phyloP scores from a whole-genome alignment of 163 green algal genomes.

The Scenedesmus sp. region DNA sequence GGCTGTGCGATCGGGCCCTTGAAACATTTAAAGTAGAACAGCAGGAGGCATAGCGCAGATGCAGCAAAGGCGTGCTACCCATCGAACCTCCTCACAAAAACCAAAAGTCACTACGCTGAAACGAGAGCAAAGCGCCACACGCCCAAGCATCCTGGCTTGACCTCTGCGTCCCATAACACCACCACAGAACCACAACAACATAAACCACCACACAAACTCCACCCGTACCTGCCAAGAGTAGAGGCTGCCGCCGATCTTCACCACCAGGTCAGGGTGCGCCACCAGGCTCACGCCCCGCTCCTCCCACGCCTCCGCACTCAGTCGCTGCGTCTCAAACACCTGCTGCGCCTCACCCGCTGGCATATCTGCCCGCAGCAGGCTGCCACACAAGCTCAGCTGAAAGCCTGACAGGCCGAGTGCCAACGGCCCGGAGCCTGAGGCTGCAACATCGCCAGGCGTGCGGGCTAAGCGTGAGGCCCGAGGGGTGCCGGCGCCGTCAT shows the following conservation, averaged over 20 bases:
- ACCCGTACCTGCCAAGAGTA: conserved; percentile 64
- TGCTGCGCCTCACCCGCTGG: conserved; percentile 50
- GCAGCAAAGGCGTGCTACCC: too few species aligned
- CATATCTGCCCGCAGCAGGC: conserved; percentile 57
- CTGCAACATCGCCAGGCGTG: not conserved
- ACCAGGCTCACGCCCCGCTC: conserved; percentile 48
- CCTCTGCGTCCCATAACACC: not conserved
- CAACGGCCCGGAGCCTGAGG: not conserved
- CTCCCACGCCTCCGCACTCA: conserved; percentile 50
- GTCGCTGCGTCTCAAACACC: conserved; percentile 62
- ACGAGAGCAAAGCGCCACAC: not conserved
- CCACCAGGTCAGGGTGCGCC: conserved; percentile 60
- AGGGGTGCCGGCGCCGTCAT: conserved; percentile 2
- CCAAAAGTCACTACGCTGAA: not conserved
- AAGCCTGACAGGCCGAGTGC: conserved; percentile 57
- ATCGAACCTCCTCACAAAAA: not conserved
- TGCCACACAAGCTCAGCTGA: conserved; percentile 79
- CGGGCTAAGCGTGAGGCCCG: not conserved
- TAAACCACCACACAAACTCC: not conserved
- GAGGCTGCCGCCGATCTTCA: conserved; percentile 65
- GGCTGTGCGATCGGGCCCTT: too few species aligned
- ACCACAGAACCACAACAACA: not conserved
- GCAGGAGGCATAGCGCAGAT: too few species aligned
- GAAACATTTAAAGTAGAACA: too few species aligned
- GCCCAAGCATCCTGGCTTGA: not conserved